Percentiles rank a stretch among this genome's conserved stretches.
Conservation (phyloP, 1,284 basidiomycete species). For the Cryptococcus amylolentus region DNA sequence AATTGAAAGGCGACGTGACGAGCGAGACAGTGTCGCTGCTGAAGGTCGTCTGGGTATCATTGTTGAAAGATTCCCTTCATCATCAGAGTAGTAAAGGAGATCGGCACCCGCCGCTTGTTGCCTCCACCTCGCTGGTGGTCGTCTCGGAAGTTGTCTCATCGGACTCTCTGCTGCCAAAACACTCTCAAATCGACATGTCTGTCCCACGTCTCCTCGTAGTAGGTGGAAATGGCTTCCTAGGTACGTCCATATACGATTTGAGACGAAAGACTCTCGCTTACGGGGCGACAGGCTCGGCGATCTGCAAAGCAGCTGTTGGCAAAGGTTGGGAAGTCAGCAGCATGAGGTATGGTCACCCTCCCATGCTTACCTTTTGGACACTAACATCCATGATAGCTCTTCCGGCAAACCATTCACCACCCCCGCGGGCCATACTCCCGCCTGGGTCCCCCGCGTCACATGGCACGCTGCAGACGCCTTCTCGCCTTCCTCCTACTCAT, state of each 20-base stretch:
- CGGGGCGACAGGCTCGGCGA: slow-evolving; percentile 70
- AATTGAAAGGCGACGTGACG: too few species aligned
- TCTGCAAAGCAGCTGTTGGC: slow-evolving; percentile 79
- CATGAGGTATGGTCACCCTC: slow-evolving; percentile 62
- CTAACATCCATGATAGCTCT: slow-evolving; percentile 55
- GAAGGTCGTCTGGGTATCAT: too few species aligned
- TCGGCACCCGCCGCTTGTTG: not conserved
- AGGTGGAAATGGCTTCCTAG: slow-evolving; percentile 93
- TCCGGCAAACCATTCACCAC: slow-evolving; percentile 82
- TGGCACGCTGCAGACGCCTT: slow-evolving; percentile 80
- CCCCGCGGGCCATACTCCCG: slow-evolving; percentile 81
- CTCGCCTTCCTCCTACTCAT: slow-evolving; percentile 66
- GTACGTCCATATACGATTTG: slow-evolving; percentile 50
- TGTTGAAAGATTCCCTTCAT: too few species aligned
- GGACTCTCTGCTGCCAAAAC: not conserved
- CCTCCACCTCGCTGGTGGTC: not conserved
- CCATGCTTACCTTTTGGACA: not conserved
- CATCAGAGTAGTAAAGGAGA: too few species aligned
- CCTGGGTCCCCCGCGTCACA: slow-evolving; percentile 72
- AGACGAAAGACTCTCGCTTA: not conserved
- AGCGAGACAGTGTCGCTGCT: too few species aligned
- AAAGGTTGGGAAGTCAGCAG: slow-evolving; percentile 83
- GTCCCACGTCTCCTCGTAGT: slow-evolving; percentile 66
- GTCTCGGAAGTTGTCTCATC: not conserved
- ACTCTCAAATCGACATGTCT: slow-evolving; percentile 7